phyloP scores from a whole-genome alignment of 805 yeast genomes.

The Saccharomyces cerevisiae region DNA sequence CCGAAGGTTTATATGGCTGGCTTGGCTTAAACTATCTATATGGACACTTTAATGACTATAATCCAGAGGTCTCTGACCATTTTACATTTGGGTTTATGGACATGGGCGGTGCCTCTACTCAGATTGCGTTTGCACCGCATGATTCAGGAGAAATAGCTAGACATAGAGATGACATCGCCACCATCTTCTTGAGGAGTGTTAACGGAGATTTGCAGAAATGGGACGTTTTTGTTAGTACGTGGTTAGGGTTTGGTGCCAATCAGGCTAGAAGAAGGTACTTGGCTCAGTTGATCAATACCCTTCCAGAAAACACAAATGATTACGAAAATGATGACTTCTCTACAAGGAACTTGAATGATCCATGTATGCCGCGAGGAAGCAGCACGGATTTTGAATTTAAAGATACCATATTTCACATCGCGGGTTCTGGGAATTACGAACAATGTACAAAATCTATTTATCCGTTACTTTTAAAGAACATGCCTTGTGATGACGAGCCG shows the following conservation, averaged over 20 bases:
- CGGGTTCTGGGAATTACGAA: conserved; percentile 75
- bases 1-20: conserved; percentile 97
- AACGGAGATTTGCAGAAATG: conserved; percentile 68
- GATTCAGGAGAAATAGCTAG: conserved; percentile 46
- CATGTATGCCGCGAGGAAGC: conserved; percentile 71
- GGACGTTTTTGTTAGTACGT: conserved; percentile 87
- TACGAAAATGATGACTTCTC: conserved; percentile 39
- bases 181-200: conserved; percentile 54
- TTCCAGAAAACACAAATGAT: conserved; percentile 42
- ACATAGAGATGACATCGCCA: conserved; percentile 68
- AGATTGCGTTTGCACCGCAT: conserved; percentile 85
- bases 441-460: conserved; percentile 63
- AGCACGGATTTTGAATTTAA: conserved; percentile 39
- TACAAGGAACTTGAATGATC: conserved; percentile 46
- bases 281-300: conserved; percentile 41
- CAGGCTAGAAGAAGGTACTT: conserved; percentile 77
- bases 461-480: conserved; percentile 67
- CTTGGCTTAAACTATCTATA: conserved; percentile 77
- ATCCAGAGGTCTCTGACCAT: conserved; percentile 31
- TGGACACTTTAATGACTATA: conserved; percentile 50
- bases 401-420: conserved; percentile 39
- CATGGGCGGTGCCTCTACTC: conserved; percentile 99
- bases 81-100: conserved; percentile 90
- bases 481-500: conserved; percentile 81
- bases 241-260: conserved; percentile 98